These are phyloP conservation scores for Elongisporangium prolatum DNA, from an alignment of 352 stramenopile species.

Conservation along the genomic window DNA sequence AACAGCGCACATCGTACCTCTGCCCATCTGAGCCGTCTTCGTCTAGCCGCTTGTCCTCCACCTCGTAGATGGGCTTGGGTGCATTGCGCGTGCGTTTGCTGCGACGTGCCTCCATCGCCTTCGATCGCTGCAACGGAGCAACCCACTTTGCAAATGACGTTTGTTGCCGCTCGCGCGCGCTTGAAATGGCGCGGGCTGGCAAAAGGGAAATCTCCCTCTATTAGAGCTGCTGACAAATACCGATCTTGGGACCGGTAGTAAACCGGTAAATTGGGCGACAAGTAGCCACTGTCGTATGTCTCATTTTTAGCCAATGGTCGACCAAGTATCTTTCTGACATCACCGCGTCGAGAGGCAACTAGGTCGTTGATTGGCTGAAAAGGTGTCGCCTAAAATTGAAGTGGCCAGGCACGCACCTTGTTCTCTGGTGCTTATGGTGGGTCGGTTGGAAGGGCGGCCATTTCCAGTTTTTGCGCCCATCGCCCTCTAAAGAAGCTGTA, in stretches of 20 bases:
- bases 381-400: not conserved
- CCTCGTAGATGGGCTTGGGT: constrained; percentile 68
- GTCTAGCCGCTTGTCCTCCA: constrained; percentile 39
- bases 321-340: not conserved
- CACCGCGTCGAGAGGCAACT: not conserved
- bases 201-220: constrained; percentile 43
- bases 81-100: constrained; percentile 58
- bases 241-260: not conserved
- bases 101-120: constrained; percentile 40
- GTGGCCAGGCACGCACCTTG: not conserved
- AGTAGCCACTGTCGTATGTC: not conserved
- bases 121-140: not conserved
- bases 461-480: not conserved
- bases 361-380: not conserved
- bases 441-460: not conserved
- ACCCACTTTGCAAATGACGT: constrained; percentile 4
- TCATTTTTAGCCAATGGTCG: not conserved
- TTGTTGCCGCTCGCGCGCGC: not conserved
- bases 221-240: constrained; percentile 9
- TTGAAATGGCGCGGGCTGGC: not conserved
- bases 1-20: constrained; percentile 14
- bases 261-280: not conserved
- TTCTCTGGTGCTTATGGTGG: not conserved
- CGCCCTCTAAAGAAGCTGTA: not conserved
- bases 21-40: constrained; percentile 15